Percentiles rank a stretch among this genome's conserved stretches.
phyloP scores from a whole-genome alignment of 139 green algal species.

The Closterium sp. region DNA sequence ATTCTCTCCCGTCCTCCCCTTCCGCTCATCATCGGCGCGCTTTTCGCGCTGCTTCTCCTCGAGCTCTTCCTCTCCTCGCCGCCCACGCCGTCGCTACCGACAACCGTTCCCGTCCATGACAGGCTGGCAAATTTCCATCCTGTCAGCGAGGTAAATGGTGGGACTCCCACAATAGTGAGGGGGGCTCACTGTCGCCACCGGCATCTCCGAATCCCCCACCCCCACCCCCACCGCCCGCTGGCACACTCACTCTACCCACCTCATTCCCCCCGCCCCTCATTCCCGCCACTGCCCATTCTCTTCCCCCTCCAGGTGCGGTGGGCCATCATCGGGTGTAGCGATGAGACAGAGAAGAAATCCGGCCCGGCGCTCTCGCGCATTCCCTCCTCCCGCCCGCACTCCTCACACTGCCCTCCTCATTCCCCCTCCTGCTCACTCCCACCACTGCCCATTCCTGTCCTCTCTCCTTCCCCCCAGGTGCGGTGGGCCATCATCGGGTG shows the following conservation, averaged over 20 bases:
- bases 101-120: neutral
- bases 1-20: neutral
- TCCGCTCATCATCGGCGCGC: neutral
- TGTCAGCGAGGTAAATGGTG: neutral
- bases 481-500: conserved; percentile 42
- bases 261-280: no score
- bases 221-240: no score
- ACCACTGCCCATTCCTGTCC: no score
- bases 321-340: neutral
- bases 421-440: no score
- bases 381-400: neutral
- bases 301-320: neutral
- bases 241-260: no score
- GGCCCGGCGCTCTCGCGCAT: neutral
- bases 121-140: neutral
- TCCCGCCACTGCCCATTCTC: no score
- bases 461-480: conserved; percentile 12
- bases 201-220: no score
- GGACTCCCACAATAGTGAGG: no score
- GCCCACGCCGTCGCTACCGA: neutral
- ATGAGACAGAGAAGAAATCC: neutral
- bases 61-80: neutral
- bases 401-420: no score
- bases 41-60: neutral
- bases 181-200: no score